phyloP scores from a whole-genome alignment of 1,284 basidiomycete species.

The Fomitopsis schrenkii region DNA sequence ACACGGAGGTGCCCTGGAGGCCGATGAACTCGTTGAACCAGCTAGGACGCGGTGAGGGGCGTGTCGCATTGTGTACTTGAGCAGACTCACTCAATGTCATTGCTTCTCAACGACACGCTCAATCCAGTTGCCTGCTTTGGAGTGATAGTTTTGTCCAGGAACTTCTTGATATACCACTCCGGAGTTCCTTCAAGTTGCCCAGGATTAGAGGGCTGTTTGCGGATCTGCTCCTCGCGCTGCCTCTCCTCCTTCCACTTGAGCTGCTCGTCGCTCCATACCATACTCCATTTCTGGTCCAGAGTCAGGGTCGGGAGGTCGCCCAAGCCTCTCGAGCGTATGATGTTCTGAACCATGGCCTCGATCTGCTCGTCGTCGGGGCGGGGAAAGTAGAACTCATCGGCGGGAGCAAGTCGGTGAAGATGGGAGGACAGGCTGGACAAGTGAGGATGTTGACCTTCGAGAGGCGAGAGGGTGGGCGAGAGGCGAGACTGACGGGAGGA shows the following conservation, averaged over 20 bases:
- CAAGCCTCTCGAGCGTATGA: constrained; percentile 66
- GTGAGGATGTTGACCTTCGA: constrained; percentile 45
- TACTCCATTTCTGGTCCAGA: constrained; percentile 89
- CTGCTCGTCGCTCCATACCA: constrained; percentile 84
- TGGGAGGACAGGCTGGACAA: constrained; percentile 51
- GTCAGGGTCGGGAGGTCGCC: constrained; percentile 56
- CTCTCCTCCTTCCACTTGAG: constrained; percentile 76
- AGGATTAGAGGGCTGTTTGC: constrained; percentile 48
- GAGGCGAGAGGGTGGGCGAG: constrained; percentile 50
- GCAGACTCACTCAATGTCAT: constrained; percentile 67
- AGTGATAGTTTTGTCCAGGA: constrained; percentile 84
- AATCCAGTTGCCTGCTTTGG: constrained; percentile 77
- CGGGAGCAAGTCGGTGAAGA: constrained; percentile 43
- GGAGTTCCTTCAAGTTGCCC: constrained; percentile 67
- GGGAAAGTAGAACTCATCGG: constrained; percentile 69
- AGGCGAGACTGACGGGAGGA: constrained; percentile 57
- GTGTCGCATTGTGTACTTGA: neutral
- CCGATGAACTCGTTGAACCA: constrained; percentile 82
- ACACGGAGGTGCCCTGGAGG: constrained; percentile 80
- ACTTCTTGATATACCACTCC: constrained; percentile 88
- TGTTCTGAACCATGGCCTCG: constrained; percentile 72
- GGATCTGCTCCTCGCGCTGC: constrained; percentile 53
- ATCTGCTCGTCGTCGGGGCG: constrained; percentile 76
- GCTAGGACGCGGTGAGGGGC: constrained; percentile 32
- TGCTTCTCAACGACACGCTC: constrained; percentile 78